Conservation (phyloP, 257 asterid species). For the Striga asiatica region DNA sequence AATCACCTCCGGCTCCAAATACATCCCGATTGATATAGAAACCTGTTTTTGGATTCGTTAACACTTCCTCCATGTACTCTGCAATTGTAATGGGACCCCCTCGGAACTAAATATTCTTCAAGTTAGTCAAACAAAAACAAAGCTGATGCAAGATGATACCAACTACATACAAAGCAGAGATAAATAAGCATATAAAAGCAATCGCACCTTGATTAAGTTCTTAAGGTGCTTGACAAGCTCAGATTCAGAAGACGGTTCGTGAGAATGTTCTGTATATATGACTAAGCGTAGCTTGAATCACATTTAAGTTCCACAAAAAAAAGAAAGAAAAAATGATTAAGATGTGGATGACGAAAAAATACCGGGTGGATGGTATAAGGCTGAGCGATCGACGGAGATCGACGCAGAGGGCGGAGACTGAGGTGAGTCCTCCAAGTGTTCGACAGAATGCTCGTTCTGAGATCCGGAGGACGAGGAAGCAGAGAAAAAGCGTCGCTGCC, state of each 20-base stretch:
- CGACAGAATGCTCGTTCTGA: conserved; percentile 41
- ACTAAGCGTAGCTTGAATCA: conserved; percentile 4
- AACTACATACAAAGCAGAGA: background rate
- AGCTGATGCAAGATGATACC: background rate
- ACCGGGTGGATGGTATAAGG: conserved; percentile 64
- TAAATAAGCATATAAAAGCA: background rate
- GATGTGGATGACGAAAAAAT: background rate
- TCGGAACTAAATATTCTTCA: no score
- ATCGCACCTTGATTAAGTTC: conserved; percentile 68
- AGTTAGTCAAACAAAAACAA: no score
- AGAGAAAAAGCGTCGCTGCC: conserved; percentile 25
- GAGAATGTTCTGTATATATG: conserved; percentile 61
- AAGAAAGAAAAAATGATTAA: background rate
- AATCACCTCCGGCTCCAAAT: conserved; percentile 87
- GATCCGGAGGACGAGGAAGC: conserved; percentile 25
- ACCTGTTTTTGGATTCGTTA: conserved; percentile 85
- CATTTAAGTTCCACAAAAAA: background rate
- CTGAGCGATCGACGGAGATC: conserved; percentile 79
- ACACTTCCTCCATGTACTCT: conserved; percentile 95
- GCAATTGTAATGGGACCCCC: conserved; percentile 96
- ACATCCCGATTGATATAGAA: conserved; percentile 91
- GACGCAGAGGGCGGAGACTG: conserved; percentile 37
- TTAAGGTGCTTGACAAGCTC: conserved; percentile 85
- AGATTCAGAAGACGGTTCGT: conserved; percentile 45
- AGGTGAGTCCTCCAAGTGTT: conserved; percentile 45